Evolutionary conservation across 164 flowering plant species (phyloP), one percentile per base, ranked within the genome.

Genomic region (Aristolochia contorta): DNA sequence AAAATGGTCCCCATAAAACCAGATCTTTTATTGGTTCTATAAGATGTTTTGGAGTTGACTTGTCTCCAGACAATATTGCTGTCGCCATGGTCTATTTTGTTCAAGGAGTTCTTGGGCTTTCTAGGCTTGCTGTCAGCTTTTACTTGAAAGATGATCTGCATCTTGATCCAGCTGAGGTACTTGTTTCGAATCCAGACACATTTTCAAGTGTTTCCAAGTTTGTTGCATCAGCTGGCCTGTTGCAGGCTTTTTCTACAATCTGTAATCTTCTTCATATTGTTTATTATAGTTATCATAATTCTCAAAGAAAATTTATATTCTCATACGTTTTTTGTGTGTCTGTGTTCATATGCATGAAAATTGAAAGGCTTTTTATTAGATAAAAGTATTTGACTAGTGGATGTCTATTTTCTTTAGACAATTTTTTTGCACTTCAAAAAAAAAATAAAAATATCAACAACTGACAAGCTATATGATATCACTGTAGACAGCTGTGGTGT

Each of bases 71-170:
- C 72, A 94, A 75, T 66, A 67, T 90, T 69, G 99, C 99, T 2
- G 89, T 94, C 68, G 91, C 99, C 2, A 94, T 90, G 99, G 99
- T 94, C 45, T 94, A 94, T 72, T 94, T 94, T 81, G 99, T 94
- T 32, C 99, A 94, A 79, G 99, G 99, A 62, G 99, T 94, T 73
- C 74, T 94, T 66, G 96, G 97, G 57, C 93, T 94, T 53, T 67
- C 99, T n/a, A 84, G 97, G 75, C 95, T 94, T 68, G 99, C 96
- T 48, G 99, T 94, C 53, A 88, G 83, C 75, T 94, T 94, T 73
- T 94, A 90, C 66, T 72, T 94, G 60, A 94, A 94, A 74, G 99
- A 94, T 71, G 97, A 94, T 65, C 76, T 94, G 65, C 97, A 90
- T 79, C 82, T 94, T 54, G 96, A 94, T 72, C 99, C 99, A 48